Evolutionary conservation across 208 protist genomes (phyloP).

Genomic region (Acanthamoeba polyphaga): DNA sequence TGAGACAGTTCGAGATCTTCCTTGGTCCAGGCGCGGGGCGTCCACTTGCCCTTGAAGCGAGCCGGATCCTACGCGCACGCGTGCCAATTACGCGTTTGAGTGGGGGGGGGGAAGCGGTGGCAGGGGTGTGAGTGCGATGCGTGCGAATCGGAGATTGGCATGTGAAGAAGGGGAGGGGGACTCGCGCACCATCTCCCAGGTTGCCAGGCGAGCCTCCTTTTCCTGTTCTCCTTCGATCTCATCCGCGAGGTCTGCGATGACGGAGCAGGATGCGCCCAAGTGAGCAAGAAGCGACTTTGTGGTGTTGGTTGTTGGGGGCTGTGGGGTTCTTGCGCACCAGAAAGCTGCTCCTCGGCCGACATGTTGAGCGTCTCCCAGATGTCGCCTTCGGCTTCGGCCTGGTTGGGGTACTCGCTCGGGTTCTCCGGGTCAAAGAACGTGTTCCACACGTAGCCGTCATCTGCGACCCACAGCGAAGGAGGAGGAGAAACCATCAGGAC

Average conservation of each 20-base stretch:
- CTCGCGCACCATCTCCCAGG: not conserved
- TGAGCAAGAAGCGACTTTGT: not conserved
- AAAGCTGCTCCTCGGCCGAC: constrained; percentile 25
- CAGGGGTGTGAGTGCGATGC: not conserved
- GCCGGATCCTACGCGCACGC: not conserved
- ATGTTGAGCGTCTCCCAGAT: constrained; percentile 26
- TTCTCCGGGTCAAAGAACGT: constrained; percentile 74
- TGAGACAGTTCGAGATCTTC: constrained; percentile 65
- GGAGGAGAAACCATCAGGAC: not conserved
- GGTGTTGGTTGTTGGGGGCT: not conserved
- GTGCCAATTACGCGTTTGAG: not conserved
- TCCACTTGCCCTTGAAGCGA: constrained; percentile 73
- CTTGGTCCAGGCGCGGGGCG: constrained; percentile 40
- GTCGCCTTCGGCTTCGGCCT: constrained; percentile 41
- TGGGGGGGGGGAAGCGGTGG: not conserved
- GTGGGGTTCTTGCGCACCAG: not conserved
- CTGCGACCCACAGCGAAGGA: not conserved
- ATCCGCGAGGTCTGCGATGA: constrained; percentile 2
- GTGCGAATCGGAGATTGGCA: not conserved
- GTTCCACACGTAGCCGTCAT: constrained; percentile 41
- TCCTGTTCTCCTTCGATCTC: constrained; percentile 58
- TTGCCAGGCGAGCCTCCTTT: constrained; percentile 36
- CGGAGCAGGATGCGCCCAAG: not conserved
- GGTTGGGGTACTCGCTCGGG: constrained; percentile 57
- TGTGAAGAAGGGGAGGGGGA: not conserved